Conservation (phyloP, 495 filamentous ascomycete species). For the Penicillium coprophilum region DNA sequence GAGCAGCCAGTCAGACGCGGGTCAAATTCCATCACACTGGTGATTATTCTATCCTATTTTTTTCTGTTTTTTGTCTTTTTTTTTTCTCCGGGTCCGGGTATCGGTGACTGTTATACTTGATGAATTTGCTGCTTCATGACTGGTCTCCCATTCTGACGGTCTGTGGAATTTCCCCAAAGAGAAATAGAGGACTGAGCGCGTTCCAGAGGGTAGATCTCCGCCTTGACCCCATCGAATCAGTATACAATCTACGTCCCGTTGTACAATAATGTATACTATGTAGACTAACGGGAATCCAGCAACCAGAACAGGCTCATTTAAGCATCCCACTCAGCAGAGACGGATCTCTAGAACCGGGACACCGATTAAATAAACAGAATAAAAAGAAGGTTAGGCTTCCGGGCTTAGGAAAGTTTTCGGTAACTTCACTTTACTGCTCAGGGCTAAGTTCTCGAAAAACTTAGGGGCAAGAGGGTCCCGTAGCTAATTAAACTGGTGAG, state of each 20-base stretch:
- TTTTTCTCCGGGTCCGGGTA: constrained; percentile 4
- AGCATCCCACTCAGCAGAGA: constrained; percentile 17
- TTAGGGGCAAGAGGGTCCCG: constrained; percentile 26
- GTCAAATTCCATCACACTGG: not conserved
- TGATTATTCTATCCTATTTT: not conserved
- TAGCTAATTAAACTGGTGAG: constrained; percentile 15
- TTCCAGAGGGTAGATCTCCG: constrained; percentile 6
- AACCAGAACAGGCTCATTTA: too few relatives aligned
- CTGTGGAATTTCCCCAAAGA: not conserved
- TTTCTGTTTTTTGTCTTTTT: not conserved
- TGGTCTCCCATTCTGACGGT: not conserved
- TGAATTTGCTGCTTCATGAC: not conserved
- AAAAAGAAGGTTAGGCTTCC: constrained; percentile 18
- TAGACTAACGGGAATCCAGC: too few relatives aligned
- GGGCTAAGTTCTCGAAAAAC: not conserved
- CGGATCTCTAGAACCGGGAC: constrained; percentile 21
- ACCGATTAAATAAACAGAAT: constrained; percentile 7
- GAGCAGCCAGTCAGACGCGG: not conserved
- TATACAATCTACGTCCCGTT: not conserved
- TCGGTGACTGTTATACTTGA: not conserved
- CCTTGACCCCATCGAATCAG: constrained; percentile 1
- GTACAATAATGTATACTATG: too few relatives aligned
- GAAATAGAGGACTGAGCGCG: constrained; percentile 16
- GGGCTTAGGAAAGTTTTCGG: constrained; percentile 21
- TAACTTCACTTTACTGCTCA: constrained; percentile 19